Conservation (phyloP, 2,329 filamentous ascomycete genomes). For the Venturia oleaginea region DNA sequence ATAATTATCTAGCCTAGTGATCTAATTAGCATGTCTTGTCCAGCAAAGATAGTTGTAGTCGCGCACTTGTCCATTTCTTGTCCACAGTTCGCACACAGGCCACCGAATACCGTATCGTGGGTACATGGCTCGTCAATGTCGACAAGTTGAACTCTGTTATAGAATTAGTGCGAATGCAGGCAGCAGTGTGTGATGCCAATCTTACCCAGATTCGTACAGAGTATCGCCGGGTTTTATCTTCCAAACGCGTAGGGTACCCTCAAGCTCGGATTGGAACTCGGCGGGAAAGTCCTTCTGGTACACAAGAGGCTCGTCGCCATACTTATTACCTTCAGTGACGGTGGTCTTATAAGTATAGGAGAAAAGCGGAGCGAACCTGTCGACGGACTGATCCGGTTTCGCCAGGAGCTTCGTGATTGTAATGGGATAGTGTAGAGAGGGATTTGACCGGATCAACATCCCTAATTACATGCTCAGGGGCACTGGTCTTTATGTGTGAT, state of each 20-base stretch:
- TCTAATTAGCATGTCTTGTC: background rate
- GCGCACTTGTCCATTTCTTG: conserved; percentile 84
- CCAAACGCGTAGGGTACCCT: conserved; percentile 73
- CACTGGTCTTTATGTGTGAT: background rate
- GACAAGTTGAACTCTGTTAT: conserved; percentile 45
- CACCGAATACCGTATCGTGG: conserved; percentile 84
- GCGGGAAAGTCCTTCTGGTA: conserved; percentile 63
- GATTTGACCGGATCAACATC: conserved; percentile 42
- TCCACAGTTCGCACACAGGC: conserved; percentile 84
- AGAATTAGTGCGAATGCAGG: background rate
- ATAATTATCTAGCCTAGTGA: conserved; percentile 52
- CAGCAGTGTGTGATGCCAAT: background rate
- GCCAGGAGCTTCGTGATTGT: conserved; percentile 81
- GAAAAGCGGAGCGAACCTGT: conserved; percentile 69
- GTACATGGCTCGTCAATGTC: conserved; percentile 85
- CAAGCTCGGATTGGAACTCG: conserved; percentile 73
- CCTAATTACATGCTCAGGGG: conserved; percentile 14
- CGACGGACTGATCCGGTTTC: conserved; percentile 62
- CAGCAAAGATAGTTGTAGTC: conserved; percentile 9
- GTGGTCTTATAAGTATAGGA: conserved; percentile 79
- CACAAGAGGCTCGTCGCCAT: conserved; percentile 60
- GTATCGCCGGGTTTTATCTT: conserved; percentile 57
- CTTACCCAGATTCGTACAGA: conserved; percentile 39
- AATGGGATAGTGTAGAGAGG: conserved; percentile 76
- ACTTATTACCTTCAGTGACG: conserved; percentile 56